phyloP scores from a whole-genome alignment of 129 eudicot species.

The Gnaphalium uliginosum region DNA sequence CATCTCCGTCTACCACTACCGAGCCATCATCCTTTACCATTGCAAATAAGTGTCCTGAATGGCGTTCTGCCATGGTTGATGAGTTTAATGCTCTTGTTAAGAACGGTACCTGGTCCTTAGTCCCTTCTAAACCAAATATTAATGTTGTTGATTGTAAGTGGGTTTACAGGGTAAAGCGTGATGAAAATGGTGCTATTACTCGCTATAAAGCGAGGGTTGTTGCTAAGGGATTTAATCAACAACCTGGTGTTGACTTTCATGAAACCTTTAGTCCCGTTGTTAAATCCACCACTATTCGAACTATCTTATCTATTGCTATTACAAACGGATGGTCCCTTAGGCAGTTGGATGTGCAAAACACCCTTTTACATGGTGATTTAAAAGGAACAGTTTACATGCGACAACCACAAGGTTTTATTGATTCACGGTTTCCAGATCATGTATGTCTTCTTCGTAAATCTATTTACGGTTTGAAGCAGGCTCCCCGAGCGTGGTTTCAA shows the following conservation, averaged over 20 bases:
- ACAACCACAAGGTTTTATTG: background rate
- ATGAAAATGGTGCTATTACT: background rate
- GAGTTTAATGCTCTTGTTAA: background rate
- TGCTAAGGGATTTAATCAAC: background rate
- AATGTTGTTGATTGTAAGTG: conserved; percentile 11
- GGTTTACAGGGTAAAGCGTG: background rate
- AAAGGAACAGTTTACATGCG: background rate
- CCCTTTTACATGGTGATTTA: background rate
- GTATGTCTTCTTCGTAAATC: background rate
- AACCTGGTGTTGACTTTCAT: background rate
- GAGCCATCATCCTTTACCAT: background rate
- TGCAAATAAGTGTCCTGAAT: background rate
- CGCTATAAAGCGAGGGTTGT: background rate
- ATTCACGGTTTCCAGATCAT: background rate
- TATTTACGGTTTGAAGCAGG: no score
- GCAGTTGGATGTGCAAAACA: background rate
- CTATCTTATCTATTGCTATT: background rate
- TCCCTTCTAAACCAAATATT: background rate
- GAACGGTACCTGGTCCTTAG: background rate
- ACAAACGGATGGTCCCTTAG: background rate
- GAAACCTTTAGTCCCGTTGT: background rate
- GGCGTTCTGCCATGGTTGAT: background rate
- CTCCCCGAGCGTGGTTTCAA: no score
- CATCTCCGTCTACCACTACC: background rate
- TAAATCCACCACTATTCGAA: background rate